Evolutionary conservation across 768 basidiomycete genomes (phyloP).

Genomic region (Pleurotus pulmonarius): DNA sequence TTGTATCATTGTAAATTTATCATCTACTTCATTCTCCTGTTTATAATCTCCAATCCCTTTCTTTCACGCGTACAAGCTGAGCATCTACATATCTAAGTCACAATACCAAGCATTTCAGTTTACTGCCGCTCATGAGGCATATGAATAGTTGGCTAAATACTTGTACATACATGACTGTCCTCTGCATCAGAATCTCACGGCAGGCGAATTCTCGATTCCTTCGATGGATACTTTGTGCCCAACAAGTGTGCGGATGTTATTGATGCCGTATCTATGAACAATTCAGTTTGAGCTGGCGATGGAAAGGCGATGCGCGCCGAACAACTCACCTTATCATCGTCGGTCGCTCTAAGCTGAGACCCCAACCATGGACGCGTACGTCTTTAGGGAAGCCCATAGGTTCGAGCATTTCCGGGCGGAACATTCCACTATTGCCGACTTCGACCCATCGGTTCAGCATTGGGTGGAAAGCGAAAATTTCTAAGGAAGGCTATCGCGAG

Average conservation of each 20-base stretch:
- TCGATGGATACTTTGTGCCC: slow-evolving; percentile 97
- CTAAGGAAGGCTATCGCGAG: slow-evolving; percentile 74
- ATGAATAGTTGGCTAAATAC: too few species aligned
- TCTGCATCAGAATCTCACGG: slow-evolving; percentile 73
- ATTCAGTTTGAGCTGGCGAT: neutral
- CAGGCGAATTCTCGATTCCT: slow-evolving; percentile 81
- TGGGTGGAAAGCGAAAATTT: slow-evolving; percentile 98
- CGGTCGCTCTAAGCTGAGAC: slow-evolving; percentile 88
- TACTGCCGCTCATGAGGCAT: too few species aligned
- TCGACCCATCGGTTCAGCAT: slow-evolving; percentile 94
- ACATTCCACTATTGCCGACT: slow-evolving; percentile 99
- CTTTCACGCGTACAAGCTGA: too few species aligned
- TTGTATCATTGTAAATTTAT: too few species aligned
- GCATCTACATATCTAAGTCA: too few species aligned
- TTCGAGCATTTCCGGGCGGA: slow-evolving; percentile 98
- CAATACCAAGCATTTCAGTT: too few species aligned
- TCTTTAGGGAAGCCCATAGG: slow-evolving; percentile 98
- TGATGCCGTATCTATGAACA: slow-evolving; percentile 81
- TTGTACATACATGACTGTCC: too few species aligned
- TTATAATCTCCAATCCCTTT: too few species aligned
- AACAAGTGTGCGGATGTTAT: slow-evolving; percentile 93
- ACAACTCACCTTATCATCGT: slow-evolving; percentile 92
- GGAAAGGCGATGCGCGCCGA: neutral
- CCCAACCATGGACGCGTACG: slow-evolving; percentile 97
- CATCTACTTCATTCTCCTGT: too few species aligned